Evolutionary conservation across 2,329 filamentous ascomycete species (phyloP).

Genomic region (Claviceps sp.): DNA sequence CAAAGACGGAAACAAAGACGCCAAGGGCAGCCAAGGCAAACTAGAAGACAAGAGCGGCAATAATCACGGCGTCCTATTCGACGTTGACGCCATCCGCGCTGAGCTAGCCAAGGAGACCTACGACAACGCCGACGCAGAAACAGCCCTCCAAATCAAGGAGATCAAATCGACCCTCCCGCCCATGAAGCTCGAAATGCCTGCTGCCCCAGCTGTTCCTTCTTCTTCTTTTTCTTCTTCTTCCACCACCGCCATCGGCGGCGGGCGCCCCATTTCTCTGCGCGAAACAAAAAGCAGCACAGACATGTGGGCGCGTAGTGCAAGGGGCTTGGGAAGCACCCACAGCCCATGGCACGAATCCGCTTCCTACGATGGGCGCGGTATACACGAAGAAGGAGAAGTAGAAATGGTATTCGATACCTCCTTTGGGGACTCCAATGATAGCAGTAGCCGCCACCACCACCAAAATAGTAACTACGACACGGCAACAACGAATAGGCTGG

Average conservation of each 20-base stretch:
- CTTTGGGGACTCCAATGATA: constrained; percentile 28
- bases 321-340: not conserved
- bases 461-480: constrained; percentile 5
- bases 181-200: constrained; percentile 59
- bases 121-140: constrained; percentile 35
- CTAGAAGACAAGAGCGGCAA: constrained; percentile 31
- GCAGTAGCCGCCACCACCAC: not conserved
- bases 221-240: constrained; percentile 6
- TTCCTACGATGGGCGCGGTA: constrained; percentile 14
- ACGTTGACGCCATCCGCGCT: constrained; percentile 84
- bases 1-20: constrained; percentile 21
- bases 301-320: constrained; percentile 13
- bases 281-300: constrained; percentile 34
- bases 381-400: constrained; percentile 34
- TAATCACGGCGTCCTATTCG: constrained; percentile 66
- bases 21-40: constrained; percentile 14
- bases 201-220: constrained; percentile 12
- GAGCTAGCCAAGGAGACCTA: constrained; percentile 57
- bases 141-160: constrained; percentile 55
- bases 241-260: constrained; percentile 10
- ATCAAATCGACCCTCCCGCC: constrained; percentile 79
- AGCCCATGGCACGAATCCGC: constrained; percentile 9
- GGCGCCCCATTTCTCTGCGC: constrained; percentile 17
- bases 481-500: constrained; percentile 13
- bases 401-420: constrained; percentile 62